phyloP scores from a whole-genome alignment of 31 red algal genomes.

The Asparagopsis taxiformis region DNA sequence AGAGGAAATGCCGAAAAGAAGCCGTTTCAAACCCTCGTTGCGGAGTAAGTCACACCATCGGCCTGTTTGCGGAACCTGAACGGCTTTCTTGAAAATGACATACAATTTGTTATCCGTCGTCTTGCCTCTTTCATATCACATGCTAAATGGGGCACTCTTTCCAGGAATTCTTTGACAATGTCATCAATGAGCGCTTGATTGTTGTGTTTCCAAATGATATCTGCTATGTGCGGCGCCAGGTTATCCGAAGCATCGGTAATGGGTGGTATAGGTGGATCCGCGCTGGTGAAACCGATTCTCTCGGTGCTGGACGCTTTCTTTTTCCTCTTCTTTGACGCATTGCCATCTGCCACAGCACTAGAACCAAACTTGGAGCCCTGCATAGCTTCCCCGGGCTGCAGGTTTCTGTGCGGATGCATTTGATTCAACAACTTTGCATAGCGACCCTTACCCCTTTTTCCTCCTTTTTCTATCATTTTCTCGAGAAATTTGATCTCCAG shows the following conservation, averaged over 20 bases:
- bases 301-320: conserved; percentile 38
- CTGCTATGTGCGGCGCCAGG: conserved; percentile 30
- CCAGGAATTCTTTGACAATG: conserved; percentile 21
- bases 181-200: conserved; percentile 37
- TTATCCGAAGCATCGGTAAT: conserved; percentile 2
- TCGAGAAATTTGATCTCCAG: conserved; percentile 44
- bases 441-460: conserved; percentile 24
- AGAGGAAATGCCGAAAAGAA: too few relatives aligned
- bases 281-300: not conserved
- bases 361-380: conserved; percentile 14
- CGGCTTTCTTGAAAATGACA: conserved; percentile 37
- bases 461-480: conserved; percentile 42
- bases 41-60: conserved; percentile 33
- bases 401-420: conserved; percentile 51
- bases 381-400: conserved; percentile 35
- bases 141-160: conserved; percentile 10
- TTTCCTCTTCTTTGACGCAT: conserved; percentile 45
- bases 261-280: conserved; percentile 1
- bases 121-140: conserved; percentile 24
- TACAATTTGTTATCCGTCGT: conserved; percentile 31
- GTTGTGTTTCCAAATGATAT: conserved; percentile 48
- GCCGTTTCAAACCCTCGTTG: conserved; percentile 9
- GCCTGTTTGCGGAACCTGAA: conserved; percentile 22
- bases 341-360: conserved; percentile 19
- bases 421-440: conserved; percentile 52